Evolutionary conservation across 1,284 basidiomycete genomes (phyloP).

Genomic region (Xanthoconium separans): DNA sequence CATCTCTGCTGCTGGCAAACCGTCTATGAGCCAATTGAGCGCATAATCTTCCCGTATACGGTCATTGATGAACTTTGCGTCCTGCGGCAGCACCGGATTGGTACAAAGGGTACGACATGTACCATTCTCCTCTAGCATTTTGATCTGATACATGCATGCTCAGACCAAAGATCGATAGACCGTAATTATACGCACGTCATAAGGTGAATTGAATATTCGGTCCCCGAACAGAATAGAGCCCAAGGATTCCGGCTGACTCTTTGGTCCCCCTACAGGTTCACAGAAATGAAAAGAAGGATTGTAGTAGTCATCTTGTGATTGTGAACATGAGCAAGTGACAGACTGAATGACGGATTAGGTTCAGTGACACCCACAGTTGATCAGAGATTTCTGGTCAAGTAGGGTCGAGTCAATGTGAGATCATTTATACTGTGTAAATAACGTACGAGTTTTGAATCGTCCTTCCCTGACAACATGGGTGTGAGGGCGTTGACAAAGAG

Average conservation of each 20-base stretch:
- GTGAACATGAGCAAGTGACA: constrained; percentile 11
- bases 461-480: constrained; percentile 70
- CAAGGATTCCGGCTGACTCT: constrained; percentile 83
- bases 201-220: constrained; percentile 90
- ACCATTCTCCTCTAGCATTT: constrained; percentile 71
- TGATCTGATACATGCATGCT: constrained; percentile 48
- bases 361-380: constrained; percentile 59
- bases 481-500: constrained; percentile 86
- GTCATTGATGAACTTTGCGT: constrained; percentile 88
- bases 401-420: constrained; percentile 12
- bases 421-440: constrained; percentile 15
- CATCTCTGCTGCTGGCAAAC: constrained; percentile 92
- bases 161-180: constrained; percentile 1
- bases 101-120: constrained; percentile 82
- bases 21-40: constrained; percentile 94
- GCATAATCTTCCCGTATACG: constrained; percentile 93
- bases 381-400: constrained; percentile 67
- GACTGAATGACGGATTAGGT: neutral
- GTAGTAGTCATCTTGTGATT: constrained; percentile 78
- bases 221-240: constrained; percentile 96
- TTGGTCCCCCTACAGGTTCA: constrained; percentile 71
- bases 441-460: constrained; percentile 77
- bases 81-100: constrained; percentile 58
- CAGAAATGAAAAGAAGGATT: constrained; percentile 87
- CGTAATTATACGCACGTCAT: constrained; percentile 57